phyloP scores from a whole-genome alignment of 2,329 filamentous ascomycete genomes.

The Microascus cirrosus region DNA sequence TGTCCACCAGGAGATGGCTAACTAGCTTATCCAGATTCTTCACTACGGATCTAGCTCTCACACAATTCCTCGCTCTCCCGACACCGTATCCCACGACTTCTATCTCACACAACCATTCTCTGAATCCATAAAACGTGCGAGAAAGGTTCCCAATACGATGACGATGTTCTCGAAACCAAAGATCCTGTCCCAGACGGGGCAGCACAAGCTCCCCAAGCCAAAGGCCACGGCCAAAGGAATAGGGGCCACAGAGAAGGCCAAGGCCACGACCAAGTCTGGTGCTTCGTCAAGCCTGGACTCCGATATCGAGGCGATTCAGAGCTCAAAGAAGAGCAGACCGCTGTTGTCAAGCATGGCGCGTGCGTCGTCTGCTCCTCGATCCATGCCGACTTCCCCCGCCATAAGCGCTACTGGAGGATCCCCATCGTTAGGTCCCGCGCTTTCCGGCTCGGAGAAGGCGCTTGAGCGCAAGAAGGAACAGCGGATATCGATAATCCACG shows the following conservation, averaged over 20 bases:
- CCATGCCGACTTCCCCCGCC: constrained; percentile 42
- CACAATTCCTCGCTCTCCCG: constrained; percentile 29
- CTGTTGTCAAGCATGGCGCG: constrained; percentile 26
- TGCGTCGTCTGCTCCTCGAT: constrained; percentile 21
- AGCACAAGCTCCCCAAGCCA: not conserved
- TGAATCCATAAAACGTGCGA: constrained; percentile 31
- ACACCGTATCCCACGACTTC: constrained; percentile 41
- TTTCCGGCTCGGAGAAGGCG: constrained; percentile 38
- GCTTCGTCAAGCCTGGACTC: constrained; percentile 30
- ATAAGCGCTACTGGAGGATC: constrained; percentile 41
- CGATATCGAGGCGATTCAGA: constrained; percentile 39
- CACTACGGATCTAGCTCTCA: constrained; percentile 40
- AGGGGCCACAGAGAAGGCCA: constrained; percentile 10
- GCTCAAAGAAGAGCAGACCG: constrained; percentile 26
- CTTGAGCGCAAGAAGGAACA: constrained; percentile 42
- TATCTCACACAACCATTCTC: constrained; percentile 39
- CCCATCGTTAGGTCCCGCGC: constrained; percentile 36
- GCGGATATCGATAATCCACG: constrained; percentile 44
- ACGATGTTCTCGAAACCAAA: constrained; percentile 29
- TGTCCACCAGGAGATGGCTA: not conserved
- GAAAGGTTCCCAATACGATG: constrained; percentile 38
- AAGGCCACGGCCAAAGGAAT: constrained; percentile 12
- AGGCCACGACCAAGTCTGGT: constrained; percentile 16
- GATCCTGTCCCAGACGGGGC: constrained; percentile 1
- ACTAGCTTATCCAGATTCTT: constrained; percentile 29